A percentile compares a stretch with the other conserved stretches of the same genome.
Evolutionary conservation across 208 protist genomes (phyloP).

Genomic region (Crithidia acanthocephali): DNA sequence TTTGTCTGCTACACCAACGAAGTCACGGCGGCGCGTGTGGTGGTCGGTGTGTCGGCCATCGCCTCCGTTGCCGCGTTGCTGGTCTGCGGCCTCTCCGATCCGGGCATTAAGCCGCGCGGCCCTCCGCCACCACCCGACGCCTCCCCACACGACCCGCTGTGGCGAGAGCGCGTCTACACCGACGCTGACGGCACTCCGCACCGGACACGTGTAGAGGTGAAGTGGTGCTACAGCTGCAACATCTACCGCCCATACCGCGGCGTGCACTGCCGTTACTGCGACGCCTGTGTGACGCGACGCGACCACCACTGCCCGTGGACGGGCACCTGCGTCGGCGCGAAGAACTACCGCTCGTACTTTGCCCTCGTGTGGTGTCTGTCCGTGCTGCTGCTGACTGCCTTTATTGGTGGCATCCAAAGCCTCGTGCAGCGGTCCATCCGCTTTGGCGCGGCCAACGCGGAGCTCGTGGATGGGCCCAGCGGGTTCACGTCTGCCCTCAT

Average conservation of each 20-base stretch:
- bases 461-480: neutral
- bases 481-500: conserved; percentile 48
- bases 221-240: conserved; percentile 91
- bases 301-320: conserved; percentile 95
- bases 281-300: conserved; percentile 83
- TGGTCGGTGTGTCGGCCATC: conserved; percentile 39
- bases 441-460: conserved; percentile 4
- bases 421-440: conserved; percentile 35
- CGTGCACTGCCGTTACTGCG: conserved; percentile 90
- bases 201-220: conserved; percentile 39
- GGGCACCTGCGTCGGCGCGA: conserved; percentile 87
- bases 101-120: conserved; percentile 55
- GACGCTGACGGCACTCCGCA: conserved; percentile 33
- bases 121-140: conserved; percentile 38
- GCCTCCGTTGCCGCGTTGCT: conserved; percentile 41
- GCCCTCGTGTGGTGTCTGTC: conserved; percentile 62
- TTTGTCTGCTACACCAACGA: conserved; percentile 60
- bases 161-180: conserved; percentile 39
- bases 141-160: conserved; percentile 41
- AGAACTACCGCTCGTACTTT: conserved; percentile 87
- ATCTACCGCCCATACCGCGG: conserved; percentile 77
- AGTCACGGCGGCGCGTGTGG: conserved; percentile 39
- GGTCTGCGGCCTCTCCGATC: conserved; percentile 54
- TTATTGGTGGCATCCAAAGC: conserved; percentile 58
- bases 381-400: conserved; percentile 39